phyloP scores from a whole-genome alignment of 192 early-diverging fungal species.

The Lobosporangium transversale region DNA sequence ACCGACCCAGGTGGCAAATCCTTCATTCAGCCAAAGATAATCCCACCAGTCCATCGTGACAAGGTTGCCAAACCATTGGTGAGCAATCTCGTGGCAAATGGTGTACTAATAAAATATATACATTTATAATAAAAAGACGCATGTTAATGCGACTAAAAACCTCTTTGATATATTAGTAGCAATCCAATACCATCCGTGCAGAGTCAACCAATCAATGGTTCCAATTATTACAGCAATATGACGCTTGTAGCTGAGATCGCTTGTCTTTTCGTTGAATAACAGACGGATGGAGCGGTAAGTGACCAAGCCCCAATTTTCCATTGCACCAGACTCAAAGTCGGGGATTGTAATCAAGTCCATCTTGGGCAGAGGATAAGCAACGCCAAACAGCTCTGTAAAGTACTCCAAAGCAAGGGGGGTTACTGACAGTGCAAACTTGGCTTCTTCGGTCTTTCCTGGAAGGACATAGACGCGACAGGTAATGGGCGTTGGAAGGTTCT shows the following conservation, averaged over 20 bases:
- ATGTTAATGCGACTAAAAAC: no score
- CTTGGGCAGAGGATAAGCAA: slow-evolving; percentile 94
- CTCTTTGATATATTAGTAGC: no score
- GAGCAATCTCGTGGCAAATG: slow-evolving; percentile 90
- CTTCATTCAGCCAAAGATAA: slow-evolving; percentile 96
- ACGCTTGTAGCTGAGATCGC: slow-evolving; percentile 81
- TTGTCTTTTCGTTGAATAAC: slow-evolving; percentile 84
- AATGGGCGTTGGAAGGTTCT: slow-evolving; percentile 77
- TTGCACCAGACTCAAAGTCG: slow-evolving; percentile 88
- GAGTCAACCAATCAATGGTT: no score
- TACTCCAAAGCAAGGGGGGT: slow-evolving; percentile 81
- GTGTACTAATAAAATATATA: slow-evolving; percentile 64
- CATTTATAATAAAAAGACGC: no score
- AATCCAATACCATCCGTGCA: no score
- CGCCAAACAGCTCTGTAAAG: slow-evolving; percentile 87
- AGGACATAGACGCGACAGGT: slow-evolving; percentile 88
- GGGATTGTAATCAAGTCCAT: slow-evolving; percentile 91
- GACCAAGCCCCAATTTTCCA: slow-evolving; percentile 99
- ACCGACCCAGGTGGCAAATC: slow-evolving; percentile 97
- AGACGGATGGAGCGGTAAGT: slow-evolving; percentile 89
- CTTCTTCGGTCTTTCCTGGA: slow-evolving; percentile 80
- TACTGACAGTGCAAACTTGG: slow-evolving; percentile 85
- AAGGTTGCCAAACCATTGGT: slow-evolving; percentile 95
- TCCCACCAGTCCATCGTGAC: slow-evolving; percentile 98
- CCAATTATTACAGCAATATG: slow-evolving; percentile 76